phyloP scores from a whole-genome alignment of 441 rosid species.

The Francoa sonchifolia region DNA sequence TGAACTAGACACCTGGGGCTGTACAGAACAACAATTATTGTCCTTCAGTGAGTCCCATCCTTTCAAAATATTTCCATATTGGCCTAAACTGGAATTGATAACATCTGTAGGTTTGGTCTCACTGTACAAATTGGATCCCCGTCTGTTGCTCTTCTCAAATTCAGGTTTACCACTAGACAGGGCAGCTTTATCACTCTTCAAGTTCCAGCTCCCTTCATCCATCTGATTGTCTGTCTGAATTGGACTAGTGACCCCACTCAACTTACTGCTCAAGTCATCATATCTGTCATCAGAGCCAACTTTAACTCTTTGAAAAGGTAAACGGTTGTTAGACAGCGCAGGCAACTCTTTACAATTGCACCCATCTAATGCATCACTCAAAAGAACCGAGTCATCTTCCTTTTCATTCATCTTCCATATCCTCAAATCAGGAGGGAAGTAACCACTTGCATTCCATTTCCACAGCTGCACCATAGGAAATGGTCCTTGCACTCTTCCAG shows the following conservation, averaged over 20 bases:
- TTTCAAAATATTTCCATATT: conserved; percentile 17
- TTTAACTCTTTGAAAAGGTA: conserved; percentile 20
- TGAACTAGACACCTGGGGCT: conserved; percentile 30
- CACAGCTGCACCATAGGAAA: conserved; percentile 61
- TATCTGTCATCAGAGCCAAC: conserved; percentile 20
- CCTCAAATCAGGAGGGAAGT: conserved; percentile 58
- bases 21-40: conserved; percentile 21
- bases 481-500: conserved; percentile 82
- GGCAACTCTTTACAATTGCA: conserved; percentile 17
- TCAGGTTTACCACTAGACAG: conserved; percentile 23
- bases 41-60: conserved; percentile 24
- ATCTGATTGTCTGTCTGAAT: conserved; percentile 21
- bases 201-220: conserved; percentile 33
- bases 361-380: conserved; percentile 66
- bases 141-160: conserved; percentile 16
- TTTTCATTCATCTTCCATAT: conserved; percentile 68
- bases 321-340: conserved; percentile 12
- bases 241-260: conserved; percentile 19
- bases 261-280: conserved; percentile 15
- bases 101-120: conserved; percentile 23
- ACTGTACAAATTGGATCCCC: conserved; percentile 25
- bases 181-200: conserved; percentile 24
- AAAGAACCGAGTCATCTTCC: conserved; percentile 54
- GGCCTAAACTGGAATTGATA: conserved; percentile 23
- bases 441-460: conserved; percentile 62